Conservation (phyloP, 2,329 filamentous ascomycete species). For the Claviceps maximensis region DNA sequence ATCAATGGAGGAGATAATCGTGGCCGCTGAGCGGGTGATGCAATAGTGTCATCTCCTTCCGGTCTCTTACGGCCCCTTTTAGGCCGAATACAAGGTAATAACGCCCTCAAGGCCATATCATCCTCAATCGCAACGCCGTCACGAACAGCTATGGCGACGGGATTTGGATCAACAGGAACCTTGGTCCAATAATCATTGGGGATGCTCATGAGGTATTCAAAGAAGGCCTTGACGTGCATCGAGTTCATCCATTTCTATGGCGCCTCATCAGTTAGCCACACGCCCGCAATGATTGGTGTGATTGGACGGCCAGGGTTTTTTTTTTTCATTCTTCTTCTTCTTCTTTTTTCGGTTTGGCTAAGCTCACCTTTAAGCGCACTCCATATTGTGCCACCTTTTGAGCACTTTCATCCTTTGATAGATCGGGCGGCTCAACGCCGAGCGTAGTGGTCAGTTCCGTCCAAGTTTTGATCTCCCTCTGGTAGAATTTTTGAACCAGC, state of each 20-base stretch:
- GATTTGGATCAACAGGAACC: slow-evolving; percentile 51
- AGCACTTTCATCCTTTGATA: slow-evolving; percentile 72
- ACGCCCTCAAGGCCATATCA: slow-evolving; percentile 72
- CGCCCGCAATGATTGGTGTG: too few species aligned
- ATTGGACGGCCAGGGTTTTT: too few species aligned
- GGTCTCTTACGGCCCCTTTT: slow-evolving; percentile 50
- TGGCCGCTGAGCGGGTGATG: slow-evolving; percentile 44
- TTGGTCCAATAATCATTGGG: slow-evolving; percentile 68
- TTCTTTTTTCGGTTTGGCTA: too few species aligned
- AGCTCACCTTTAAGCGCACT: slow-evolving; percentile 68
- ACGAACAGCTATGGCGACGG: slow-evolving; percentile 50
- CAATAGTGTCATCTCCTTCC: slow-evolving; percentile 42
- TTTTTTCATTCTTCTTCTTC: too few species aligned
- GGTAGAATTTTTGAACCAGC: slow-evolving; percentile 65
- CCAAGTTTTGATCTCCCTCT: slow-evolving; percentile 85
- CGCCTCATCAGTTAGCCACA: not conserved
- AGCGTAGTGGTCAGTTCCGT: slow-evolving; percentile 73
- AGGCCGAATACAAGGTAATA: slow-evolving; percentile 63
- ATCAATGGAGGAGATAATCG: slow-evolving; percentile 40
- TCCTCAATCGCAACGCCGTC: slow-evolving; percentile 80
- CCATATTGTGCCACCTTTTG: slow-evolving; percentile 95
- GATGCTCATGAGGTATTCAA: slow-evolving; percentile 73
- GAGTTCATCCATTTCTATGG: slow-evolving; percentile 84
- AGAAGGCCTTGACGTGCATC: slow-evolving; percentile 91
- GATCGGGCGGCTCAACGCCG: slow-evolving; percentile 75